Evolutionary conservation across 2,329 filamentous ascomycete genomes (phyloP).

Genomic region (Huntiella moniliformis): DNA sequence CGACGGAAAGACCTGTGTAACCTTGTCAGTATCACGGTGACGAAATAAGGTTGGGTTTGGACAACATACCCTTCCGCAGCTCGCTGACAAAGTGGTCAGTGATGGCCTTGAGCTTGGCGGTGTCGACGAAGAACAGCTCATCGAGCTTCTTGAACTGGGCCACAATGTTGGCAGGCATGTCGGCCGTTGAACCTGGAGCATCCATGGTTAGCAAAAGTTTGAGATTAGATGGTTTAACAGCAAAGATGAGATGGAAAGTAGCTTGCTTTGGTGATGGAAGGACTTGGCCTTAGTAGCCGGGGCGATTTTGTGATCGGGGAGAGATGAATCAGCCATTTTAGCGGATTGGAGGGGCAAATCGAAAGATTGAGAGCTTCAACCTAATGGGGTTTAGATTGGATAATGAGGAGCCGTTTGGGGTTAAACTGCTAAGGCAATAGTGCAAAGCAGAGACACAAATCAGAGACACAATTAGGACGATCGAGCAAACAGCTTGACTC

Average conservation of each 20-base stretch:
- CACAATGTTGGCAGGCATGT: slow-evolving; percentile 71
- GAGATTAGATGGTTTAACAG: background rate
- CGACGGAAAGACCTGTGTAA: slow-evolving; percentile 31
- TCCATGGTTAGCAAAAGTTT: background rate
- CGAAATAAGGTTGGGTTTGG: background rate
- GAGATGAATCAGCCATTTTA: too few species aligned
- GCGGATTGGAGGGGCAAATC: too few species aligned
- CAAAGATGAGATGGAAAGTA: background rate
- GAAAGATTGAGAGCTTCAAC: too few species aligned
- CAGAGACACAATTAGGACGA: too few species aligned
- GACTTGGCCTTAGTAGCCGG: slow-evolving; percentile 11
- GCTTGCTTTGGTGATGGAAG: slow-evolving; percentile 11
- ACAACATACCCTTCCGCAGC: slow-evolving; percentile 54
- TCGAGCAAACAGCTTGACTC: too few species aligned
- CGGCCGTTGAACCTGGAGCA: slow-evolving; percentile 61
- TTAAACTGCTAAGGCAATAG: too few species aligned
- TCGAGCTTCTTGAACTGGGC: slow-evolving; percentile 68
- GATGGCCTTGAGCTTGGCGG: slow-evolving; percentile 69
- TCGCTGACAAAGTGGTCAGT: slow-evolving; percentile 78
- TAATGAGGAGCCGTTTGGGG: too few species aligned
- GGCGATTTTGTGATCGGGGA: slow-evolving; percentile 9
- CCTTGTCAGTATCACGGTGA: background rate
- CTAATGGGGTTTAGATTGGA: too few species aligned
- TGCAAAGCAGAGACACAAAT: too few species aligned
- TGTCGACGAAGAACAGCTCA: slow-evolving; percentile 61